Percentiles rank a stretch among this genome's conserved stretches.
phyloP scores from a whole-genome alignment of 345 rosid species.

The Leavenworthia alabamica region DNA sequence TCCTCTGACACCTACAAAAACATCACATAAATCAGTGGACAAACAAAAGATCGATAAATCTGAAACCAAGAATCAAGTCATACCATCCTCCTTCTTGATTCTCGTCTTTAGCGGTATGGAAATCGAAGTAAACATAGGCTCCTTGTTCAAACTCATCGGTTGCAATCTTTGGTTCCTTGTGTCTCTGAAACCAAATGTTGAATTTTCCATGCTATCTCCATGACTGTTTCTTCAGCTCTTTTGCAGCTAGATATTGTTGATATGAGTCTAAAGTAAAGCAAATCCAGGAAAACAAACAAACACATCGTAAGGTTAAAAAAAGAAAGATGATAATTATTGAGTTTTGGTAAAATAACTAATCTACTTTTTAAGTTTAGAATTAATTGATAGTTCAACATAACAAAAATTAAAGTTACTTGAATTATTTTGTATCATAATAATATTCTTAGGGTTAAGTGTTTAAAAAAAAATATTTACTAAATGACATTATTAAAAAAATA shows the following conservation, averaged over 20 bases:
- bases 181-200: constrained; percentile 97
- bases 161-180: constrained; percentile 88
- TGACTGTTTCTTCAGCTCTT: constrained; percentile 91
- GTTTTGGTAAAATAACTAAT: no score
- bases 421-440: no score
- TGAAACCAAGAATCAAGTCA: constrained; percentile 1
- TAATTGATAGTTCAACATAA: no score
- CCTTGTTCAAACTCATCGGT: constrained; percentile 98
- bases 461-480: no score
- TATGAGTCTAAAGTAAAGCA: constrained; percentile 76
- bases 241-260: constrained; percentile 93
- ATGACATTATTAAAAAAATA: no score
- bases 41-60: not conserved
- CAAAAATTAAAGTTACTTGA: no score
- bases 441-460: no score
- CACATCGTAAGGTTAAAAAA: not conserved
- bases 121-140: constrained; percentile 93
- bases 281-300: not conserved
- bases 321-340: not conserved
- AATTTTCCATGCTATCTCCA: constrained; percentile 99
- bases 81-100: constrained; percentile 81
- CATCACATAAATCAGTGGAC: not conserved
- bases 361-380: no score
- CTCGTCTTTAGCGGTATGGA: constrained; percentile 76
- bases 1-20: constrained; percentile 81